Percentiles rank a stretch among this genome's conserved stretches.
These are phyloP conservation scores for Boletus sp. DNA, from an alignment of 768 basidiomycete genomes.

Conservation along the genomic window DNA sequence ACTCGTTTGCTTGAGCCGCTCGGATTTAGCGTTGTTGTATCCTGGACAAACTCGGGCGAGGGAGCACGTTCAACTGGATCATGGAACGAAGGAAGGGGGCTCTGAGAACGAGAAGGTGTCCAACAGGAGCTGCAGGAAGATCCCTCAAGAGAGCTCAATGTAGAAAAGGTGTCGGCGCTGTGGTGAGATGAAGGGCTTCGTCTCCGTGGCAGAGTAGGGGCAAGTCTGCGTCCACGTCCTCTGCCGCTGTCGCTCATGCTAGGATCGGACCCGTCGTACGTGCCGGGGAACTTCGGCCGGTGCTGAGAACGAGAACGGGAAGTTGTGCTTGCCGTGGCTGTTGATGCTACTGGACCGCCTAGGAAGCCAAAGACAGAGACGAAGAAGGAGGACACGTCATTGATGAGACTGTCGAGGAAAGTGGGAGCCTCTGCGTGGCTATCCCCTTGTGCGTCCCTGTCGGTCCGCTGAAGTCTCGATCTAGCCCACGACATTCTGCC, in stretches of 20 bases:
- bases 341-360: not conserved
- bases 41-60: conserved; percentile 31
- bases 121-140: conserved; percentile 38
- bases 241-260: not conserved
- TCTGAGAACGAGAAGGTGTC: conserved; percentile 23
- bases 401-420: conserved; percentile 21
- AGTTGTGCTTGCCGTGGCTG: not conserved
- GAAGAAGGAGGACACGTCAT: conserved; percentile 18
- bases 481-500: conserved; percentile 10
- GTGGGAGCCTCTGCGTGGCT: not conserved
- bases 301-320: not conserved
- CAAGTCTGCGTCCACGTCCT: conserved; percentile 3
- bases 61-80: conserved; percentile 30
- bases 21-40: not conserved
- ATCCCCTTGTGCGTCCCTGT: not conserved
- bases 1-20: not conserved
- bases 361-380: conserved; percentile 13
- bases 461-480: conserved; percentile 13
- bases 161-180: conserved; percentile 41
- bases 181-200: conserved; percentile 20
- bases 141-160: conserved; percentile 47
- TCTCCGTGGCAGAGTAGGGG: not conserved
- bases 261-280: conserved; percentile 21
- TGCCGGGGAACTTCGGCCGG: conserved; percentile 15
- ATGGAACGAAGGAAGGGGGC: conserved; percentile 23